Conservation (phyloP, 2,329 filamentous ascomycete species). For the Metarhizium robertsii region DNA sequence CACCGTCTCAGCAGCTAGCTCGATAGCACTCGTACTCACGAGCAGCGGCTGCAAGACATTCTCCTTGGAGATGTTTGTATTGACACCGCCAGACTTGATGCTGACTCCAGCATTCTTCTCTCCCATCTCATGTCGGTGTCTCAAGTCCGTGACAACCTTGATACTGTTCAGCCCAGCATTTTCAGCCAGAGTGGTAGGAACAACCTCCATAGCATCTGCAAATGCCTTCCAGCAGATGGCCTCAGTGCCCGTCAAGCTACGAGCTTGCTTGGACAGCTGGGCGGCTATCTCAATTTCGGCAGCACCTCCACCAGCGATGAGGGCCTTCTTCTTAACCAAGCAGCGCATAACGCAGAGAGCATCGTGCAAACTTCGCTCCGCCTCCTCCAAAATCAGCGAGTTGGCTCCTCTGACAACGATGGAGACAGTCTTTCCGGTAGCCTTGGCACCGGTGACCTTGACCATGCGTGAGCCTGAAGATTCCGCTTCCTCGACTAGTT, state of each 20-base stretch:
- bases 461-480: constrained; percentile 84
- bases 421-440: constrained; percentile 78
- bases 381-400: constrained; percentile 88
- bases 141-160: constrained; percentile 93
- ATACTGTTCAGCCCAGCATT: constrained; percentile 97
- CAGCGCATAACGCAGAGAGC: constrained; percentile 96
- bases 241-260: constrained; percentile 81
- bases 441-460: constrained; percentile 87
- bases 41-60: constrained; percentile 93
- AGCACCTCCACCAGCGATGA: constrained; percentile 93
- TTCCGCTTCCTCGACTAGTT: constrained; percentile 87
- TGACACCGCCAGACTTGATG: constrained; percentile 95
- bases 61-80: constrained; percentile 92
- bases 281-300: constrained; percentile 95
- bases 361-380: constrained; percentile 92
- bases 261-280: constrained; percentile 70
- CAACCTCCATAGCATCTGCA: constrained; percentile 92
- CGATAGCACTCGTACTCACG: constrained; percentile 94
- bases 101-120: constrained; percentile 95
- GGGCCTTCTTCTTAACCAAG: constrained; percentile 98
- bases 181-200: constrained; percentile 92
- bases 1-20: constrained; percentile 94
- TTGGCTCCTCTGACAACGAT: constrained; percentile 94
- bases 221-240: constrained; percentile 99
- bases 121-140: constrained; percentile 88